These are phyloP conservation scores for Chrysanthemum seticuspe DNA, from an alignment of 129 eudicot genomes.

Conservation along the genomic window DNA sequence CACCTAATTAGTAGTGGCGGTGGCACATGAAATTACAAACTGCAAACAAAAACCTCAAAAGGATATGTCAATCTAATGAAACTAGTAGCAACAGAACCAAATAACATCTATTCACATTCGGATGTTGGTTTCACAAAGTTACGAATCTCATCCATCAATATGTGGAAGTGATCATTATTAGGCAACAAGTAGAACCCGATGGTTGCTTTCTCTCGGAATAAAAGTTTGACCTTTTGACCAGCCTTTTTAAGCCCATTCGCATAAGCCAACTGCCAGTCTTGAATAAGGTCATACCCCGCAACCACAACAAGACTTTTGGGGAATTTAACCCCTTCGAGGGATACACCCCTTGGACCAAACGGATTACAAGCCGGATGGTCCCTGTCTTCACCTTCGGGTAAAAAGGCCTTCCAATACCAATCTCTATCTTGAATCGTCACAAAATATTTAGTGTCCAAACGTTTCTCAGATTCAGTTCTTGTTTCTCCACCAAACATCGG, in stretches of 20 bases:
- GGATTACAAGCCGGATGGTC: conserved; percentile 76
- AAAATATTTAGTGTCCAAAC: conserved; percentile 51
- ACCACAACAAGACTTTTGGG: conserved; percentile 67
- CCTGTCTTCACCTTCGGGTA: conserved; percentile 65
- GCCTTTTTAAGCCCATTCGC: conserved; percentile 49
- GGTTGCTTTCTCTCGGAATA: conserved; percentile 54
- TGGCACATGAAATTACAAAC: conserved; percentile 31
- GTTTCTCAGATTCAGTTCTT: conserved; percentile 57
- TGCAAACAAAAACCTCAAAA: conserved; percentile 29
- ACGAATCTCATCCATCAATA: conserved; percentile 59
- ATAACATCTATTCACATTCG: conserved; percentile 29
- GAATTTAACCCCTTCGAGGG: conserved; percentile 43
- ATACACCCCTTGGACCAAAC: conserved; percentile 54
- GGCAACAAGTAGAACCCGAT: conserved; percentile 72
- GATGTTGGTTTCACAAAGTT: conserved; percentile 41
- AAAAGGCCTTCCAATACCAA: conserved; percentile 72
- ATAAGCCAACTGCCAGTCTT: conserved; percentile 65
- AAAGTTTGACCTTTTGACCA: conserved; percentile 52
- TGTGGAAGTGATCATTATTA: conserved; percentile 52
- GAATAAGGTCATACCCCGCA: conserved; percentile 61
- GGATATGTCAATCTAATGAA: conserved; percentile 34
- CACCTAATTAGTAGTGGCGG: conserved; percentile 27
- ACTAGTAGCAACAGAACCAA: conserved; percentile 14
- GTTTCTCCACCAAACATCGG: conserved; percentile 68
- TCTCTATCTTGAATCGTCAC: conserved; percentile 58